Base-by-base conservation (phyloP, 192 early-diverging fungal genomes). In the Phlyctochytrium planicorne region DNA sequence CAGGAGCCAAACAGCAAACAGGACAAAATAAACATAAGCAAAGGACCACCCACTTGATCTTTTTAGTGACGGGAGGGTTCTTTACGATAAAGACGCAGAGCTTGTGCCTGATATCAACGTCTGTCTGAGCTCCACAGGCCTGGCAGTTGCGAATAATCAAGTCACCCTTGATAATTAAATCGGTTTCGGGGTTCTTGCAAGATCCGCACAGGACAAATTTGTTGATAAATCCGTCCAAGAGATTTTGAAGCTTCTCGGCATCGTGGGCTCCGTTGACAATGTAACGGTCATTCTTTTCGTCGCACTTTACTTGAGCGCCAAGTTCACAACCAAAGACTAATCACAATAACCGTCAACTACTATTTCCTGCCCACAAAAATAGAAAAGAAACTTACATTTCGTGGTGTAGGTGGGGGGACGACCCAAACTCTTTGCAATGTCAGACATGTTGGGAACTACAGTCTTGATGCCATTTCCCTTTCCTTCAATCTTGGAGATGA, bases 391-490 rank as follows among this genome's bases (percentile, higher is more conserved):
- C 71, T 40, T 24, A 77, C 71, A 82, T 62, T 85, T 85, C 4
- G 76, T 85, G 33, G 80, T 56, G 64, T 90, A 98, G 30, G 90
- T 74, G 17, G 93, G 89, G 30, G 95, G 96, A 47, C 97, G 88
- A 70, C 81, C 81, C 30, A 99, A 82, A 23, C 96, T 87, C 65
- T 91, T 91, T 23, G 94, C 90, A 67, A 99, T 89, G 62, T 97
- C 94, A 33, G 87, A 67, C 91, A 99, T 97, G 87, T 99, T 99
- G 62, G 92, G 90, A 68, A 99, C 83, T 53, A 96, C 93, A 3
- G 97, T 99, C 80, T 99, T 99, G 80, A 99, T 98, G 65, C 96
- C 96, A 83, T 99, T 99, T 53, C 97, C 97, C 78, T 91, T 93
- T 67, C 97, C 97, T 75, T 99, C 97, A 53, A 98, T 89, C 87